Conservation (phyloP, 192 early-diverging fungal species). For the Helicostylum pulchrum region DNA sequence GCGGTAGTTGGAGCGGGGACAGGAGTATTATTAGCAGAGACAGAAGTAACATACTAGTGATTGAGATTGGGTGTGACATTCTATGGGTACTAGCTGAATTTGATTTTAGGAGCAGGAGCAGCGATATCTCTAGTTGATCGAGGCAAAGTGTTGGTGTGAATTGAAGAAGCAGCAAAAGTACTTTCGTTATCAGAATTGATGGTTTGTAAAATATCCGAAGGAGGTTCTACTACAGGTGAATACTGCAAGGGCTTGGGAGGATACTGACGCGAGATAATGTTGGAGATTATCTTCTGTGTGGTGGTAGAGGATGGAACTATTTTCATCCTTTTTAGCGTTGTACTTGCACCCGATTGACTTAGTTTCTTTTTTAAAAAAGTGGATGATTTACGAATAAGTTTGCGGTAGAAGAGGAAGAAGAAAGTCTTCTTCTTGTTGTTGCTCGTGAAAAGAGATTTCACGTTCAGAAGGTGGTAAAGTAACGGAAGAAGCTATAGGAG, state of each 20-base stretch:
- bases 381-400: slow-evolving; percentile 11
- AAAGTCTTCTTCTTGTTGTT: background rate
- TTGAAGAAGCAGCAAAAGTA: too few species aligned
- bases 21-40: background rate
- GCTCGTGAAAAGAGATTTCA: background rate
- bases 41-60: background rate
- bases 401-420: background rate
- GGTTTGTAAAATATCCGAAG: background rate
- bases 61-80: too few species aligned
- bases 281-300: slow-evolving; percentile 1
- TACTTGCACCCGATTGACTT: slow-evolving; percentile 1
- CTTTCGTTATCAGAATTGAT: background rate
- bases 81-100: too few species aligned
- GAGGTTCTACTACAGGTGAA: slow-evolving; percentile 7
- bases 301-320: background rate
- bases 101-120: too few species aligned
- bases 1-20: background rate
- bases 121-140: too few species aligned
- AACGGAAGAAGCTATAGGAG: slow-evolving; percentile 1
- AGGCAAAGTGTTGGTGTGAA: too few species aligned
- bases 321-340: slow-evolving; percentile 4
- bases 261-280: slow-evolving; percentile 8
- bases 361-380: slow-evolving; percentile 11
- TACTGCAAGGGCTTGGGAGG: slow-evolving; percentile 15
- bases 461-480: background rate